Conservation (phyloP, 23 red algal genomes). For the Agarophyton chilense region DNA sequence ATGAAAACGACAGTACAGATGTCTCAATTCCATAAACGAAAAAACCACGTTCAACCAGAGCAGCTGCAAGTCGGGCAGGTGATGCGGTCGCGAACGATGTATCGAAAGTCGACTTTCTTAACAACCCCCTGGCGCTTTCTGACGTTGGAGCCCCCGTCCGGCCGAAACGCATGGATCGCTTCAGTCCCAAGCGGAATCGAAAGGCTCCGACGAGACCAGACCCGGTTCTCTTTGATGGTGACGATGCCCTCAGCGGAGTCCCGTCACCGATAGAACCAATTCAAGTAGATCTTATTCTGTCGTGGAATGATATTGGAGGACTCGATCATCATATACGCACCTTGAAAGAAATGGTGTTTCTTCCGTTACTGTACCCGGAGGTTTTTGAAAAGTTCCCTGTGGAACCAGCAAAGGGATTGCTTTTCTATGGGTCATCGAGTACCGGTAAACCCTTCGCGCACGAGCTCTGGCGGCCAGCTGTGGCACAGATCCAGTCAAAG, state of each 20-base stretch:
- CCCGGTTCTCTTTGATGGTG: no score
- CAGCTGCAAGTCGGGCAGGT: slow-evolving; percentile 39
- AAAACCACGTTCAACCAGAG: slow-evolving; percentile 38
- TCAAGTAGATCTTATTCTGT: slow-evolving; percentile 72
- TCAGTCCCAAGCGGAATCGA: no score
- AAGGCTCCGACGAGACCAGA: no score
- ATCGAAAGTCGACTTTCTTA: no score
- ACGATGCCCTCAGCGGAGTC: no score
- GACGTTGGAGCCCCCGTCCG: no score
- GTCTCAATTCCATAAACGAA: not conserved
- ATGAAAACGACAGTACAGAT: slow-evolving; percentile 24
- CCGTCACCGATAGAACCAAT: slow-evolving; percentile 93
- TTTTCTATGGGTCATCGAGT: slow-evolving; percentile 96
- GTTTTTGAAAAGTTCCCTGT: slow-evolving; percentile 88
- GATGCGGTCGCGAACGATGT: slow-evolving; percentile 57
- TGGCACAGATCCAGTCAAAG: slow-evolving; percentile 30
- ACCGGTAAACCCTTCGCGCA: slow-evolving; percentile 93
- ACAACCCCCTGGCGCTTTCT: no score
- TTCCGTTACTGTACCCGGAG: slow-evolving; percentile 89
- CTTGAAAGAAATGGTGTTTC: slow-evolving; percentile 93
- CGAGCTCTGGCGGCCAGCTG: no score
- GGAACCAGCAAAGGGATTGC: slow-evolving; percentile 89
- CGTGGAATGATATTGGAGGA: slow-evolving; percentile 91
- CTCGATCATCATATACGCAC: slow-evolving; percentile 78
- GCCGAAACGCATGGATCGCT: no score